Conservation (phyloP, 2,329 filamentous ascomycete genomes). For the Apiospora marii region DNA sequence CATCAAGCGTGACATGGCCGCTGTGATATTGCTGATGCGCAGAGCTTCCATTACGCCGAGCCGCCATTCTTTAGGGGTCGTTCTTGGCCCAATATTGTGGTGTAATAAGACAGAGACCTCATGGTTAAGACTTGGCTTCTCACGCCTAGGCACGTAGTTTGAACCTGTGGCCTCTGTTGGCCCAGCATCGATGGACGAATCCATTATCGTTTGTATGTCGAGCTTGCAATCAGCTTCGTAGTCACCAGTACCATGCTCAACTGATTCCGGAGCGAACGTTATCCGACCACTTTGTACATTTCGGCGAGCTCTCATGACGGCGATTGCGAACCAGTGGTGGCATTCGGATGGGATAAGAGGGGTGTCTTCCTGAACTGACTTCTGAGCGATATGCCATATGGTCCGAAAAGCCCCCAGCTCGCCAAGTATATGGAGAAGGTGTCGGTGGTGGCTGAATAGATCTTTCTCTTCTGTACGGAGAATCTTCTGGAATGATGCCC, state of each 20-base stretch:
- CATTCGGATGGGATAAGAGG: neutral
- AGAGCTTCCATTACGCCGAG: neutral
- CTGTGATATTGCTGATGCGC: neutral
- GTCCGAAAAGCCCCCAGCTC: slow-evolving; percentile 40
- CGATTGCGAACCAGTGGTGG: neutral
- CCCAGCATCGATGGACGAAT: neutral
- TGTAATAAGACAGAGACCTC: neutral
- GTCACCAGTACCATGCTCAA: neutral
- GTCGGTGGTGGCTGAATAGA: neutral
- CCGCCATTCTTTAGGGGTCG: neutral
- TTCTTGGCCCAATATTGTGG: neutral
- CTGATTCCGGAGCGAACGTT: neutral
- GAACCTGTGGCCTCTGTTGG: neutral
- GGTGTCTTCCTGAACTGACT: neutral
- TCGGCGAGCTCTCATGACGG: neutral
- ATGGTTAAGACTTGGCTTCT: neutral
- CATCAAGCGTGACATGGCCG: neutral
- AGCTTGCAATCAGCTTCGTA: slow-evolving; percentile 16
- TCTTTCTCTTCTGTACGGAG: neutral
- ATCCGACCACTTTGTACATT: slow-evolving; percentile 19
- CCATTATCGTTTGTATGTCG: slow-evolving; percentile 19
- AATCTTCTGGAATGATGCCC: neutral
- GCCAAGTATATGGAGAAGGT: slow-evolving; percentile 36
- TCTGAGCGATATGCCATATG: slow-evolving; percentile 37
- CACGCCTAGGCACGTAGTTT: neutral